Conservation (phyloP, 108 stramenopile species). For the Aurantiochytrium sp. region DNA sequence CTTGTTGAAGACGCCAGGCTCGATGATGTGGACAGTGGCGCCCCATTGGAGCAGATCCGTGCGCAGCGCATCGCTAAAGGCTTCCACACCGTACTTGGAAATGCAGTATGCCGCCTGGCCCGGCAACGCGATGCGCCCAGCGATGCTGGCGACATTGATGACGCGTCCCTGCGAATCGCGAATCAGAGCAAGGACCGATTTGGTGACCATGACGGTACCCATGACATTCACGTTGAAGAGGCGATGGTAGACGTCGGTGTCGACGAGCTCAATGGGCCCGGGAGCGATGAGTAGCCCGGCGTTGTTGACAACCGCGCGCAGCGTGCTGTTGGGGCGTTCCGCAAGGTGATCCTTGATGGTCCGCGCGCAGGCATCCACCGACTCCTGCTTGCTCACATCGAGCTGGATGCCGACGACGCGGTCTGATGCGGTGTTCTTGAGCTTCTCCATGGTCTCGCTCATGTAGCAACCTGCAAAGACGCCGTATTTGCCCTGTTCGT, state of each 20-base stretch:
- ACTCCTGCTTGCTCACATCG: neutral
- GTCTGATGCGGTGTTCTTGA: neutral
- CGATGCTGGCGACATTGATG: neutral
- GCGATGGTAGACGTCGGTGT: neutral
- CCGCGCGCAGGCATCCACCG: neutral
- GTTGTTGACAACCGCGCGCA: neutral
- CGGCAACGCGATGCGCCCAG: neutral
- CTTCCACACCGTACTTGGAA: neutral
- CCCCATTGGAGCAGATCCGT: neutral
- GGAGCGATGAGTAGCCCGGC: neutral
- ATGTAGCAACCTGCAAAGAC: neutral
- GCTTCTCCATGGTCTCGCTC: neutral
- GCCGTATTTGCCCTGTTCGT: neutral
- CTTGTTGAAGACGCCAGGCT: constrained; percentile 15
- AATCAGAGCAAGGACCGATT: neutral
- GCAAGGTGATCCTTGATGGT: neutral
- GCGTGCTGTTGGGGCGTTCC: neutral
- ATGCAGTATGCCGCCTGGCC: neutral
- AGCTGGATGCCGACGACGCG: neutral
- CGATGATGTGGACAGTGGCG: neutral
- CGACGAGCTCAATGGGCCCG: neutral
- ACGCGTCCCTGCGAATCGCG: neutral
- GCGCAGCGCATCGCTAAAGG: constrained; percentile 6
- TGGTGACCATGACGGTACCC: constrained; percentile 10
- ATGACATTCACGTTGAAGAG: neutral